Percentiles rank a stretch among this genome's conserved stretches.
Conservation (phyloP, 164 flowering plant genomes). For the grape (Vitis vinifera) region ASM3070453v1 NC_081806.1:3630501-3631000, state of each 20-base stretch:
- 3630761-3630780: slow-evolving; percentile 45
- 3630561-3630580: slow-evolving; percentile 18
- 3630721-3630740: slow-evolving; percentile 48
- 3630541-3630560: slow-evolving; percentile 31
- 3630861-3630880: too few species aligned
- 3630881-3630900: too few species aligned
- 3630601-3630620: slow-evolving; percentile 33
- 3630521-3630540: slow-evolving; percentile 21
- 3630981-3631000: too few species aligned
- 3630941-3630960: too few species aligned
- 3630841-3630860: too few species aligned
- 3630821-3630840: too few species aligned
- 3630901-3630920: too few species aligned
- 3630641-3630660: slow-evolving; percentile 14
- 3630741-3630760: slow-evolving; percentile 56
- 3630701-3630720: background rate
- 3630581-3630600: slow-evolving; percentile 26
- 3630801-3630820: too few species aligned
- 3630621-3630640: slow-evolving; percentile 30
- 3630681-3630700: slow-evolving; percentile 38
- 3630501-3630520: slow-evolving; percentile 20
- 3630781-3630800: background rate
- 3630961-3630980: too few species aligned
- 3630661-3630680: slow-evolving; percentile 17
- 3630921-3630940: too few species aligned